Percentiles rank a stretch among this genome's conserved stretches.
phyloP scores from a whole-genome alignment of 768 basidiomycete genomes.

The Lactarius hatsudake region DNA sequence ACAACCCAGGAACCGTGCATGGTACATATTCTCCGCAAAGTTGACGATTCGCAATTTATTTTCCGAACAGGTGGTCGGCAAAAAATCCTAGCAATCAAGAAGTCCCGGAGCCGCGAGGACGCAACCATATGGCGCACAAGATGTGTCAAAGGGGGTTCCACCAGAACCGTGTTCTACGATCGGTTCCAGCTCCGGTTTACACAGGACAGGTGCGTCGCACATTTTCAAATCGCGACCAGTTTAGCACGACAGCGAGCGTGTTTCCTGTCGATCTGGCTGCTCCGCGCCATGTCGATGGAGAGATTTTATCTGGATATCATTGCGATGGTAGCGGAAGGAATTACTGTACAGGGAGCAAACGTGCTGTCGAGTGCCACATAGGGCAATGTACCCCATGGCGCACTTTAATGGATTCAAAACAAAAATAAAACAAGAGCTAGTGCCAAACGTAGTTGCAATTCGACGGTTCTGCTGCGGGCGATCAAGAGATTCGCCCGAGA shows the following conservation, averaged over 20 bases:
- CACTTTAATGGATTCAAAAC: no score
- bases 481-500: not conserved
- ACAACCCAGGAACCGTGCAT: constrained; percentile 61
- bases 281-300: not conserved
- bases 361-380: no score
- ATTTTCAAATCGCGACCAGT: constrained; percentile 66
- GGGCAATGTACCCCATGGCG: no score
- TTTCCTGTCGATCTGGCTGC: not conserved
- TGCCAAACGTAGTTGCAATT: not conserved
- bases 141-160: constrained; percentile 52
- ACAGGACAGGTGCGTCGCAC: constrained; percentile 51
- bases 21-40: constrained; percentile 53
- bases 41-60: constrained; percentile 52
- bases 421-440: not conserved
- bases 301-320: not conserved
- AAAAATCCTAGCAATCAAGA: constrained; percentile 12
- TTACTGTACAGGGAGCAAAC: no score
- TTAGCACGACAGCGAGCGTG: constrained; percentile 51
- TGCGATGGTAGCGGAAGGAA: not conserved
- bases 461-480: not conserved
- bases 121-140: constrained; percentile 38
- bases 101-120: not conserved
- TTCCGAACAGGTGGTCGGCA: constrained; percentile 40
- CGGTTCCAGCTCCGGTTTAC: constrained; percentile 43
- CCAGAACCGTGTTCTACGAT: constrained; percentile 47